Evolutionary conservation across 2,329 filamentous ascomycete species (phyloP).

Genomic region (Blastomyces silverae): DNA sequence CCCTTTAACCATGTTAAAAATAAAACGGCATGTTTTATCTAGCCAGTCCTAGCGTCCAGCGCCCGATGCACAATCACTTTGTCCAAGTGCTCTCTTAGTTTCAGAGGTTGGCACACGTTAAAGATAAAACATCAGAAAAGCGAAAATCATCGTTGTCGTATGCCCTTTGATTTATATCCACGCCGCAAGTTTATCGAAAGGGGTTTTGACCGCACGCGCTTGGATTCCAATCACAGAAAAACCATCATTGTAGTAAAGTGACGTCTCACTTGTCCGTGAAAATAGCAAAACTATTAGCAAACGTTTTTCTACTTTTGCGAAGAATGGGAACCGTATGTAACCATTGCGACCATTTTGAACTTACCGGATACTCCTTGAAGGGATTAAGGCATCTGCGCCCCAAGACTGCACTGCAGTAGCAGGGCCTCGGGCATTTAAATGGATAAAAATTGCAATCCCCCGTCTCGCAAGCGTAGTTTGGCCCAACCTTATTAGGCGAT

Average conservation of each 20-base stretch:
- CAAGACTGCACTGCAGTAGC: background rate
- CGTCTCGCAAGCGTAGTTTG: constrained; percentile 7
- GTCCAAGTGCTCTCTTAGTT: background rate
- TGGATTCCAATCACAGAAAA: background rate
- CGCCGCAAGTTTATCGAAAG: background rate
- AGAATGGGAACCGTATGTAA: background rate
- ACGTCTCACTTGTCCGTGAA: background rate
- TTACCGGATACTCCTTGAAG: constrained; percentile 1
- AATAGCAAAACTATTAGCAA: background rate
- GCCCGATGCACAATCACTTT: no score
- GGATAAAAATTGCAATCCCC: background rate
- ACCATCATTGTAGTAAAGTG: background rate
- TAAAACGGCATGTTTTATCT: background rate
- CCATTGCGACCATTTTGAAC: background rate
- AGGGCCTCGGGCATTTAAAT: constrained; percentile 4
- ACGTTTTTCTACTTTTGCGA: background rate
- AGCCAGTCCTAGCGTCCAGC: background rate
- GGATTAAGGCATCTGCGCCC: constrained; percentile 6
- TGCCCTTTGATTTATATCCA: no score
- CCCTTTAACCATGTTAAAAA: background rate
- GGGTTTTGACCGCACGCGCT: no score
- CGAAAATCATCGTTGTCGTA: background rate
- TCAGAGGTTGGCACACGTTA: background rate
- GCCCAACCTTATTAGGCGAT: background rate
- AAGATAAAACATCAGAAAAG: background rate